Base-by-base conservation (phyloP, 306 rosid species). In the Vigna mungo region DNA sequence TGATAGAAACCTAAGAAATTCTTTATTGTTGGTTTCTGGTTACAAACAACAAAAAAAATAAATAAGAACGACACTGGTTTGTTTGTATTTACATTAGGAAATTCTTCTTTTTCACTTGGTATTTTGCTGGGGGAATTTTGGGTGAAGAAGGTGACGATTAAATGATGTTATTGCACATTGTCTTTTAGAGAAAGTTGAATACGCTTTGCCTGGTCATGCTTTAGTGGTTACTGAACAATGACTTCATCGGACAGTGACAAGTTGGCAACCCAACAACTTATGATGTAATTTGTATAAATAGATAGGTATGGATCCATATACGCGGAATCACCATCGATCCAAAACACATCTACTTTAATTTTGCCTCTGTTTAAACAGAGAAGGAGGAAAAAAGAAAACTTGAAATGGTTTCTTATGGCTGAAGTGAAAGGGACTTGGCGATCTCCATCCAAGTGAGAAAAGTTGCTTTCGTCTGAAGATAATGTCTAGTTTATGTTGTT, bases 211-310 rank as follows among this genome's bases (percentile, higher is more conserved):
- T 11, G 14, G 44, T 41, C 7, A 10, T 55, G 79, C 66, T 65
- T 77, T 65, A 69, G 67, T 72, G 46, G 69, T 78, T 68, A 68
- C 72, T 56, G 74, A 52, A 18, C 2, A 51, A 43, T 79, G 75
- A 78, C 74, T 69, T 78, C 74, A 52, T 1, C 52, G 32, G 81
- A 83, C 77, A 78, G 46, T 34, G 83, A 83, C 84, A 68, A 27
- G 3, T 61, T 74, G 74, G 68, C 78, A 78, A 68, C 55, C 72
- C 72, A 39, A 20, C 58, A n/a, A n/a, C 72, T 78, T 78, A 71
- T 36, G 47, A 59, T 20, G 55, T 47, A 41, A 30, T 23, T 34
- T 8, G 66, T 71, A 16, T 77, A 4, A 10, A 44, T 44, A 44
- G 49, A 44, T 44, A 0, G 16, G 10, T 30, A 30, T 43, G 10